Percentiles rank a stretch among this genome's conserved stretches.
phyloP scores from a whole-genome alignment of 148 eudicot species.

The Fagopyrum esculentum region DNA sequence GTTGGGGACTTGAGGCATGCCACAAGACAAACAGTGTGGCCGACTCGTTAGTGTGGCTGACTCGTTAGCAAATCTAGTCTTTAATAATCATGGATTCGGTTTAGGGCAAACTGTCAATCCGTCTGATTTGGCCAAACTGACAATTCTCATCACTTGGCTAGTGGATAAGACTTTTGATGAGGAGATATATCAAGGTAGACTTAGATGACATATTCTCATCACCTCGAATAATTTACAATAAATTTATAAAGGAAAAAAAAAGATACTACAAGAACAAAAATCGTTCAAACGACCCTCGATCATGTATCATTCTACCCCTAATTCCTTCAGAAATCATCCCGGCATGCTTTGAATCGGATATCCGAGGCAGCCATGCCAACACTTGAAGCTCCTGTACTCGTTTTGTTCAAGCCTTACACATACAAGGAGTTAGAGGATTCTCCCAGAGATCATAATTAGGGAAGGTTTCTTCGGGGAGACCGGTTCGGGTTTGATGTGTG shows the following conservation, averaged over 20 bases:
- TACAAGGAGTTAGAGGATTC: constrained; percentile 94
- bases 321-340: neutral
- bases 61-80: too few species aligned
- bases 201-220: neutral
- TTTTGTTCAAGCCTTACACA: constrained; percentile 68
- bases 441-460: constrained; percentile 98
- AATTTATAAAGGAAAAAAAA: neutral
- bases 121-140: too few species aligned
- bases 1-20: too few species aligned
- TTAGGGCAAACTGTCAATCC: too few species aligned
- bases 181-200: neutral
- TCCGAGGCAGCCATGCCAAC: neutral
- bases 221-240: neutral
- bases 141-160: neutral
- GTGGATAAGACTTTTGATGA: neutral
- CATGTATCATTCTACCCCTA: constrained; percentile 3
- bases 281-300: neutral
- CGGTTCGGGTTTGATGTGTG: constrained; percentile 92
- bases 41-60: too few species aligned
- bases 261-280: neutral
- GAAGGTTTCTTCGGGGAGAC: constrained; percentile 91
- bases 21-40: too few species aligned
- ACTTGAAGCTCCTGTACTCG: neutral
- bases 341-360: neutral
- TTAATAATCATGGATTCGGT: too few species aligned